A percentile compares a stretch with the other conserved stretches of the same genome.
phyloP scores from a whole-genome alignment of 2,329 filamentous ascomycete genomes.

The Ceratocystis cacaofunesta region DNA sequence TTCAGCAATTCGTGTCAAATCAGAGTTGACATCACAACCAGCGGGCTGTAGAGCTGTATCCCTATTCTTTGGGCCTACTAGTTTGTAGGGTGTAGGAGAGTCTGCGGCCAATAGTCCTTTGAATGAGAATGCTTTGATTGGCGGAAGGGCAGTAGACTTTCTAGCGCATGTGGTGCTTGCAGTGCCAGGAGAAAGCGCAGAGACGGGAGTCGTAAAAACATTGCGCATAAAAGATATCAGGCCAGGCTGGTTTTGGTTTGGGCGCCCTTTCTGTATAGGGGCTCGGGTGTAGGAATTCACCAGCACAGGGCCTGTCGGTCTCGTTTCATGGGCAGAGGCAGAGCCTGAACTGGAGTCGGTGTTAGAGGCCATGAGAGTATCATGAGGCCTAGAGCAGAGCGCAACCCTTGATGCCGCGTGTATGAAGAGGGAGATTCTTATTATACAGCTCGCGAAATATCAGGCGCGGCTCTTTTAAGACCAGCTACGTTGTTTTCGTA shows the following conservation, averaged over 20 bases:
- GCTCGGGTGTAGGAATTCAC: conserved; percentile 17
- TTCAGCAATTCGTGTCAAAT: conserved; percentile 37
- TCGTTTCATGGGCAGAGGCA: not conserved
- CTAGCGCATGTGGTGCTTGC: not conserved
- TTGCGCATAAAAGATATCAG: not conserved
- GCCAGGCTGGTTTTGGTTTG: not conserved
- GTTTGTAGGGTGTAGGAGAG: not conserved
- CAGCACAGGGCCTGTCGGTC: not conserved
- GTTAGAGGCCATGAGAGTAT: not conserved
- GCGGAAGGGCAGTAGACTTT: conserved; percentile 30
- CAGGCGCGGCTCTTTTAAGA: not conserved
- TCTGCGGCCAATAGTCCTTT: conserved; percentile 42
- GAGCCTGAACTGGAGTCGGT: not conserved
- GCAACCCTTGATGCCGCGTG: not conserved
- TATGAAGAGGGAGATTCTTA: not conserved
- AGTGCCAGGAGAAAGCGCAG: not conserved
- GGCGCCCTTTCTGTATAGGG: conserved; percentile 15
- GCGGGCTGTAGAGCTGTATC: conserved; percentile 27
- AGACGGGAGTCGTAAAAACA: not conserved
- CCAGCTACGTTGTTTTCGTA: not conserved
- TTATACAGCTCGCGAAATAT: not conserved
- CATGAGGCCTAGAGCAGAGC: not conserved
- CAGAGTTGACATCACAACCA: not conserved
- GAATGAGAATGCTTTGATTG: conserved; percentile 49
- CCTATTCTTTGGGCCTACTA: not conserved